Evolutionary conservation across 805 yeast species (phyloP).

Genomic region (Pichia membranifaciens): DNA sequence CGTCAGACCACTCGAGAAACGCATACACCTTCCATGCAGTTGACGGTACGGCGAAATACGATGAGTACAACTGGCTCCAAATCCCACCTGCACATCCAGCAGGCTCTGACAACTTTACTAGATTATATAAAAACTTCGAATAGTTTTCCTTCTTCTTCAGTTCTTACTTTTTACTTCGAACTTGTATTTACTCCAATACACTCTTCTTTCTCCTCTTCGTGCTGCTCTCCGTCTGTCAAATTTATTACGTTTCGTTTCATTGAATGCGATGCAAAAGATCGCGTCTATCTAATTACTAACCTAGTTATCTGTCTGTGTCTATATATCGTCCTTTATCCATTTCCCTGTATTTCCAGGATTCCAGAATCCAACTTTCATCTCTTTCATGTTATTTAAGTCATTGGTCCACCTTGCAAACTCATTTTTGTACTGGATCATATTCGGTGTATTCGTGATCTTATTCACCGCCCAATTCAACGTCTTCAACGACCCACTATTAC

Average conservation of each 20-base stretch:
- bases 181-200: too few relatives aligned
- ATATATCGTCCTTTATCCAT: slow-evolving; percentile 6
- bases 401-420: slow-evolving; percentile 20
- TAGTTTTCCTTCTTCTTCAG: background rate
- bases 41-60: slow-evolving; percentile 60
- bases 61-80: slow-evolving; percentile 68
- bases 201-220: too few relatives aligned
- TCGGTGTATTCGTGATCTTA: slow-evolving; percentile 17
- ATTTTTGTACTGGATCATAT: slow-evolving; percentile 9
- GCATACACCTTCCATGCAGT: slow-evolving; percentile 79
- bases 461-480: slow-evolving; percentile 25
- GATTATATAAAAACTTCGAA: slow-evolving; percentile 29
- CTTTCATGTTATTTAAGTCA: slow-evolving; percentile 21
- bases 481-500: slow-evolving; percentile 18
- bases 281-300: too few relatives aligned
- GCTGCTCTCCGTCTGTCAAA: too few relatives aligned
- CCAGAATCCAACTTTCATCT: slow-evolving; percentile 24
- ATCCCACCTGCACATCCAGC: slow-evolving; percentile 48
- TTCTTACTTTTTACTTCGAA: background rate
- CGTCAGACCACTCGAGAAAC: slow-evolving; percentile 50
- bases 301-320: background rate
- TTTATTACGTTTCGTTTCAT: too few relatives aligned
- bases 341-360: slow-evolving; percentile 5
- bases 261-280: too few relatives aligned
- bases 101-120: slow-evolving; percentile 59